Evolutionary conservation across 129 eudicot species (phyloP), one percentile per base, ranked within the genome.

Genomic region (Erigeron canadensis): DNA sequence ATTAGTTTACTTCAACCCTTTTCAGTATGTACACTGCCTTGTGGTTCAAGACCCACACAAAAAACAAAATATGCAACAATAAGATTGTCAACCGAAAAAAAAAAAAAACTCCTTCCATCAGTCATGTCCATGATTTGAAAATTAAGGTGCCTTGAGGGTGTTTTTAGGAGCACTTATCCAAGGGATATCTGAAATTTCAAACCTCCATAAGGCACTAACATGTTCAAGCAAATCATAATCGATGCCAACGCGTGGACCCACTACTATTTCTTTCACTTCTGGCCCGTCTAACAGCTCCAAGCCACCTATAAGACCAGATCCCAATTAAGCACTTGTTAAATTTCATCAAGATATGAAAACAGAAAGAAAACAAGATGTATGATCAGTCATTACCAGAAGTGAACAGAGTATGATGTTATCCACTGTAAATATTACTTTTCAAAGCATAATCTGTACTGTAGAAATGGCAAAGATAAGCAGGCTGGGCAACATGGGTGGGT

Each of bases 161-260:
- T 87, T 94, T 75, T 82, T 94, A 50, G 96, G 98, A 47, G 96
- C 93, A 86, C 96, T 94, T 68, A 94, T 86, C 98, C 97, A 94
- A 44, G 79, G 84, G 65, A 86, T 83, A 58, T 79, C 97, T 8
- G 93, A 95, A 71, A 89, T 71, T 4, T 96, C 96, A 46, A 94
- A 94, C 81, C 98, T 89, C 98, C 98, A 94, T 42, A 81, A 68
- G 56, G 96, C 96, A 61, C 39, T 81, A 13, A 84, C 89, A 75
- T 89, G 91, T 82, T 87, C 91, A 6, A 95, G 80, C 64, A 56
- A 78, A 56, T 96, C 96, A 79, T 94, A 94, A 37, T 94, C 88
- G 34, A 94, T 94, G 40, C 97, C 98, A 18, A 94, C 96, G 43
- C 98, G 92, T 19, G 92, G 95, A 19, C 97, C 98, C 16, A 87